A percentile compares a stretch with the other conserved stretches of the same genome.
These are phyloP conservation scores for Fusarium sp. DNA, from an alignment of 2,329 filamentous ascomycete genomes.

Conservation along the genomic window DNA sequence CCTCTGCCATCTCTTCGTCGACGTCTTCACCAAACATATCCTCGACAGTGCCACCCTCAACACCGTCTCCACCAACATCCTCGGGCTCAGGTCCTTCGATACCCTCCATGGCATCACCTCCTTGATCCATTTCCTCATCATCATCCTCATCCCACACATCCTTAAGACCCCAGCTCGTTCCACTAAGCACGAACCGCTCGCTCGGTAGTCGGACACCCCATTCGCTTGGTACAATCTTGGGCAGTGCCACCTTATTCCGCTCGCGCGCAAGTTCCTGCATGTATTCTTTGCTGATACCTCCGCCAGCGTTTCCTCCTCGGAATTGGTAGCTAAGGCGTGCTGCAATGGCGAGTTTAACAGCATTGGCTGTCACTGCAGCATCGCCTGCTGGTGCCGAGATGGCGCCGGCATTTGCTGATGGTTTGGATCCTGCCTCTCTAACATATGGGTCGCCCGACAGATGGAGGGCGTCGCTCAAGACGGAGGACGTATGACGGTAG, in stretches of 20 bases:
- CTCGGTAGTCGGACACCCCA: conserved; percentile 75
- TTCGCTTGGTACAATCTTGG: conserved; percentile 70
- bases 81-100: conserved; percentile 56
- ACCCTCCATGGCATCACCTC: conserved; percentile 62
- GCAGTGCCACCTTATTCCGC: conserved; percentile 74
- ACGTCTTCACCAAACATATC: conserved; percentile 66
- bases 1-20: conserved; percentile 67
- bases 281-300: conserved; percentile 77
- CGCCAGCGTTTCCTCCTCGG: conserved; percentile 62
- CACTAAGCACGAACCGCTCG: conserved; percentile 75
- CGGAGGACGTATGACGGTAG: conserved; percentile 80
- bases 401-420: conserved; percentile 61
- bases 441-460: conserved; percentile 76
- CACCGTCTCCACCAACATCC: conserved; percentile 59
- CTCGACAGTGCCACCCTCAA: conserved; percentile 63
- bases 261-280: conserved; percentile 79
- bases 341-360: conserved; percentile 78
- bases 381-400: conserved; percentile 61
- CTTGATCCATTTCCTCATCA: conserved; percentile 54
- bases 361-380: conserved; percentile 71
- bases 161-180: conserved; percentile 71
- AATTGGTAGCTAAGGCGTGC: conserved; percentile 77
- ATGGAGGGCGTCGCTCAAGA: conserved; percentile 77
- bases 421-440: conserved; percentile 64
- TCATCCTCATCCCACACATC: conserved; percentile 67